These are phyloP conservation scores for Trichoderma sp. DNA, from an alignment of 2,329 filamentous ascomycete genomes.

Conservation along the genomic window DNA sequence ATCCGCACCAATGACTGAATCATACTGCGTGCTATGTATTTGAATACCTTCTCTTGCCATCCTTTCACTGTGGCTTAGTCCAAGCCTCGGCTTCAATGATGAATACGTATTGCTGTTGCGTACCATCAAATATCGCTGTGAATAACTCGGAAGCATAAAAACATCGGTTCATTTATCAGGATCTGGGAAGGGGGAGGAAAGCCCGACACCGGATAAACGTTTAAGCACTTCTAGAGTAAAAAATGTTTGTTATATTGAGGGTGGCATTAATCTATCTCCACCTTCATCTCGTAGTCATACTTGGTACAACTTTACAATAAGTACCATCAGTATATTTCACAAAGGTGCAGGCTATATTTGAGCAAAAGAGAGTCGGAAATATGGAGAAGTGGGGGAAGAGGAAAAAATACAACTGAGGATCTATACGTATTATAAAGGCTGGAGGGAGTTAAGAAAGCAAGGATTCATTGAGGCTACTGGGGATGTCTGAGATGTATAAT, in stretches of 20 bases:
- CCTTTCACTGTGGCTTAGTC: neutral
- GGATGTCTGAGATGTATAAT: neutral
- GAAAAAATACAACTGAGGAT: neutral
- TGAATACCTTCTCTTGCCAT: neutral
- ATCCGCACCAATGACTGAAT: neutral
- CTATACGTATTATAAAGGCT: neutral
- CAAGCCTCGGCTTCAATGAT: neutral
- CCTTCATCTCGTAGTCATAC: neutral
- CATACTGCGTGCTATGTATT: neutral
- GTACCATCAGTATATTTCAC: neutral
- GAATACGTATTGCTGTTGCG: neutral
- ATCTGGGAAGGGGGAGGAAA: neutral
- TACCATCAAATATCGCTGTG: neutral
- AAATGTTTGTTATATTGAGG: neutral
- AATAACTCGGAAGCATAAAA: neutral
- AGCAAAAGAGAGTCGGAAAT: neutral
- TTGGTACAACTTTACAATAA: neutral
- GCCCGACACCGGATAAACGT: neutral
- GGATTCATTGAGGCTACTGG: neutral
- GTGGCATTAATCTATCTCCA: neutral
- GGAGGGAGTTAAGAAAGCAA: neutral
- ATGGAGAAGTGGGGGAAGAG: neutral
- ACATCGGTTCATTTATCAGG: neutral
- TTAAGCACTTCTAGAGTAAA: neutral
- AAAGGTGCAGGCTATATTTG: neutral